Conservation (phyloP, 2,329 filamentous ascomycete genomes). For the Metarhizium guizhouense region DNA sequence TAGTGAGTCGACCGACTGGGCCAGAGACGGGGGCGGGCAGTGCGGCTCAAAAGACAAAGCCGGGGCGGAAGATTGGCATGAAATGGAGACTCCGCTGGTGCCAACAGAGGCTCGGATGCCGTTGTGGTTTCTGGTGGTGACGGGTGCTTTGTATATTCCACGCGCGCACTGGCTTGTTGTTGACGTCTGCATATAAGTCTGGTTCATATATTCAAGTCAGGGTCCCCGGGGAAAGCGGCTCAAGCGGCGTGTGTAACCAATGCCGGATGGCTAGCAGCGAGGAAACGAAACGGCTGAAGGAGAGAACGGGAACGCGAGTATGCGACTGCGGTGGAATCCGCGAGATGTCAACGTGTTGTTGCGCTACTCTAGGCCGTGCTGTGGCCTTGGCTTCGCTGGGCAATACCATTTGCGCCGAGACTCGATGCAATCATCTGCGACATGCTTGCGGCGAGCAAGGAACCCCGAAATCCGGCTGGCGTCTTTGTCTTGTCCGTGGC, state of each 20-base stretch:
- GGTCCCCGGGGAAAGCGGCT: not conserved
- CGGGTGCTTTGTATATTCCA: too few species aligned
- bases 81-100: not conserved
- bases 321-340: not conserved
- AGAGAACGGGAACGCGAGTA: not conserved
- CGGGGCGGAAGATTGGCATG: not conserved
- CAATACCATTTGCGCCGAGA: not conserved
- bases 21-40: not conserved
- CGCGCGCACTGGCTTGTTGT: too few species aligned
- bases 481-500: too few species aligned
- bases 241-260: not conserved
- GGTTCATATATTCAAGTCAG: too few species aligned
- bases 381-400: not conserved
- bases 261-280: not conserved
- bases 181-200: too few species aligned
- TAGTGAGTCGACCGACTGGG: not conserved
- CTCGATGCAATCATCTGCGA: not conserved
- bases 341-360: not conserved
- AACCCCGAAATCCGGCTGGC: not conserved
- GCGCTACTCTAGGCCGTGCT: not conserved
- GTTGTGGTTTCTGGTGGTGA: too few species aligned
- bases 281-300: not conserved
- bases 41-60: not conserved
- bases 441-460: not conserved
- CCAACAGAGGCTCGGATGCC: not conserved